A percentile compares a stretch with the other conserved stretches of the same genome.
These are phyloP conservation scores for Petunia secreta DNA, from an alignment of 257 asterid species.

Conservation along the genomic window DNA sequence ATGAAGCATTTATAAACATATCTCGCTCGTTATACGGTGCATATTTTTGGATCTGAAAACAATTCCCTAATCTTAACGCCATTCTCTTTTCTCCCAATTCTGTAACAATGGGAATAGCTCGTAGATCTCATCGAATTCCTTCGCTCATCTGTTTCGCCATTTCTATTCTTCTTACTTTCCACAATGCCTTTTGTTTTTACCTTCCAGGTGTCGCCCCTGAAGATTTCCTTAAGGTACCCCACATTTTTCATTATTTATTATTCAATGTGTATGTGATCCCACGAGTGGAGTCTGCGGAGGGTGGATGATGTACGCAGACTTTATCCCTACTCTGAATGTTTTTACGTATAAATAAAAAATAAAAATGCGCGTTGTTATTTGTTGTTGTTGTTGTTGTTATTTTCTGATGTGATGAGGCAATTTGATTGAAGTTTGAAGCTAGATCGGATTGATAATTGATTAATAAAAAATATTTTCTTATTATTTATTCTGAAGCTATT, in stretches of 20 bases:
- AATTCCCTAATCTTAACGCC: conserved; percentile 16
- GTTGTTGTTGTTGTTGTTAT: too few species aligned
- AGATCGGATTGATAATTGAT: neutral
- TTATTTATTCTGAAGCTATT: neutral
- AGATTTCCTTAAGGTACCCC: conserved; percentile 66
- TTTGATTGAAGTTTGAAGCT: too few species aligned
- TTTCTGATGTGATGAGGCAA: too few species aligned
- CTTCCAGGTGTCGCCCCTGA: conserved; percentile 93
- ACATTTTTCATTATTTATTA: neutral
- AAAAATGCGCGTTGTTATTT: too few species aligned
- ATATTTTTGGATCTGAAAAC: conserved; percentile 25
- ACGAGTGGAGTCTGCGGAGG: too few species aligned
- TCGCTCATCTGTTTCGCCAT: conserved; percentile 17
- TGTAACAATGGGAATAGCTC: conserved; percentile 30
- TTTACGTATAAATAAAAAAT: too few species aligned
- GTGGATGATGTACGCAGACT: too few species aligned
- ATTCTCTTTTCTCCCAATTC: neutral
- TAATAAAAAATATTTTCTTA: too few species aligned
- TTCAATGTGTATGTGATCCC: neutral
- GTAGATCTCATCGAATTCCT: conserved; percentile 30
- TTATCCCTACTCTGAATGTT: too few species aligned
- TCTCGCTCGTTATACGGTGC: neutral
- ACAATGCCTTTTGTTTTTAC: conserved; percentile 59
- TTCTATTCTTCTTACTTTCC: conserved; percentile 50
- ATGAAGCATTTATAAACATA: neutral